A percentile compares a stretch with the other conserved stretches of the same genome.
Conservation (phyloP, 139 green algal genomes). For the Chlamydomonas schloesseri region DNA sequence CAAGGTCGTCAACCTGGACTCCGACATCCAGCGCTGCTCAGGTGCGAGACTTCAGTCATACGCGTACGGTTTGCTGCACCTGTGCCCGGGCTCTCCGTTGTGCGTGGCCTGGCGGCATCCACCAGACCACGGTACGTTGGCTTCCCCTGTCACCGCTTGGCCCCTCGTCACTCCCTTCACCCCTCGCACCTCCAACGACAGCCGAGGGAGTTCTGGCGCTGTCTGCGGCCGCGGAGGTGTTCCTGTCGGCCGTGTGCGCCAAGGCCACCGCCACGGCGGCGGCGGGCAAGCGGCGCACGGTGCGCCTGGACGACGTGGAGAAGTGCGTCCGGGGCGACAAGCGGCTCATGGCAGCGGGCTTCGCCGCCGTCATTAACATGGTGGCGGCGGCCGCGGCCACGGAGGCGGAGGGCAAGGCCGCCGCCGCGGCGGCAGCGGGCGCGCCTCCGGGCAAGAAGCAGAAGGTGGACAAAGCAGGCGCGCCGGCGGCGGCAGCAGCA, state of each 20-base stretch:
- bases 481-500: no score
- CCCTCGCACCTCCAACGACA: background rate
- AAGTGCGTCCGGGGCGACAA: conserved; percentile 21
- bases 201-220: background rate
- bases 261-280: conserved; percentile 13
- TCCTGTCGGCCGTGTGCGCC: conserved; percentile 20
- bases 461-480: background rate
- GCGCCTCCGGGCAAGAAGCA: conserved; percentile 14
- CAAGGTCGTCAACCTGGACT: background rate
- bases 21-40: conserved; percentile 18
- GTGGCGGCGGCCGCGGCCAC: background rate
- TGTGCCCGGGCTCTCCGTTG: no score
- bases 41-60: no score
- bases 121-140: no score
- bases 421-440: background rate
- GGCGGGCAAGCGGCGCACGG: conserved; percentile 20
- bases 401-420: background rate
- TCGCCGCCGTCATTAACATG: conserved; percentile 22
- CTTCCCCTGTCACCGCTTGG: no score
- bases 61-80: no score
- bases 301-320: conserved; percentile 30
- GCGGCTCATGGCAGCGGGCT: conserved; percentile 37
- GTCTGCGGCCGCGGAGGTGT: conserved; percentile 19
- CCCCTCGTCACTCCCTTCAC: no score
- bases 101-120: no score